Conservation (phyloP, 169 alveolate genomes). For the Eimeria falciformis region DNA sequence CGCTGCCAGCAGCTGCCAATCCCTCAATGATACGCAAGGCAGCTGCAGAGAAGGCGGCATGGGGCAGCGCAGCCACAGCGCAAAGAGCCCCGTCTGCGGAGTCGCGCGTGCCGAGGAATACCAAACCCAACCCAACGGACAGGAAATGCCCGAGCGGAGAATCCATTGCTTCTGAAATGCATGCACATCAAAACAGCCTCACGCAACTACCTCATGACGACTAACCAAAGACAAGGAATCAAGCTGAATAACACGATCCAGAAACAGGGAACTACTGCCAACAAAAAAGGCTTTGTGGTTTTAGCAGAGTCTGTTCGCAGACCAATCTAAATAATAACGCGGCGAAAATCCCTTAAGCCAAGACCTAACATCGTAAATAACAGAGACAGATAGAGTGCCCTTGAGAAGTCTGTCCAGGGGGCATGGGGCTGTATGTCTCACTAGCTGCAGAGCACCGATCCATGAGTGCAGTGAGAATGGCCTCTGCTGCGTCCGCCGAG, state of each 20-base stretch:
- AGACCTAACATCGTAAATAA: no score
- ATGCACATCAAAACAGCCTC: not conserved
- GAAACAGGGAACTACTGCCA: no score
- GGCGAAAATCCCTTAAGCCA: no score
- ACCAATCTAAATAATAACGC: no score
- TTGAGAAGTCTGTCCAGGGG: not conserved
- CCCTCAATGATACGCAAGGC: constrained; percentile 83
- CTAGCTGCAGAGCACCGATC: constrained; percentile 86
- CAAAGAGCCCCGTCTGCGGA: constrained; percentile 92
- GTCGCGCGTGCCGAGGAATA: constrained; percentile 94
- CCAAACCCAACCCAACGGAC: constrained; percentile 93
- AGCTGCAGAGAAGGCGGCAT: constrained; percentile 67
- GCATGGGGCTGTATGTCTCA: no score
- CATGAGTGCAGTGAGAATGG: constrained; percentile 92
- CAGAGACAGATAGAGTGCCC: no score
- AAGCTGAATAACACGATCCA: no score
- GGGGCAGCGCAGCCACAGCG: constrained; percentile 90
- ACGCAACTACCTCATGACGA: no score
- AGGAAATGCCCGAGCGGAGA: constrained; percentile 78
- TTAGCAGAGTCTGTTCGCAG: no score
- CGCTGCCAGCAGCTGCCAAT: constrained; percentile 98
- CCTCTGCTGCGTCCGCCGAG: constrained; percentile 96
- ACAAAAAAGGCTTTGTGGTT: no score
- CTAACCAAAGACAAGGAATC: no score
- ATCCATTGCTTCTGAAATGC: constrained; percentile 72